Percentiles rank a stretch among this genome's conserved stretches.
These are phyloP conservation scores for Pleurotus djamor DNA, from an alignment of 768 basidiomycete genomes.

Conservation along the genomic window DNA sequence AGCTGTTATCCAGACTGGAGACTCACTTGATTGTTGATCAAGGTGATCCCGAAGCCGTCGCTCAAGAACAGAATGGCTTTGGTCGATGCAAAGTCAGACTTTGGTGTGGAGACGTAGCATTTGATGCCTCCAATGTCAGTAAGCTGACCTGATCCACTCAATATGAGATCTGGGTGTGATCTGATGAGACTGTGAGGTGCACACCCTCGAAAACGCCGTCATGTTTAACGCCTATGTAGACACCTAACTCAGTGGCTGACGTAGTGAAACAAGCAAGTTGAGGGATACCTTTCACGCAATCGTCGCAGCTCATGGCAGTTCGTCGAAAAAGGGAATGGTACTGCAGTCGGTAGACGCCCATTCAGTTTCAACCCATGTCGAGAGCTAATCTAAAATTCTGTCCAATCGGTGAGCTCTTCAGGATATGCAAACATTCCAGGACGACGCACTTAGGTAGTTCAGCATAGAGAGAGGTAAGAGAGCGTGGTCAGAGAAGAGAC, in stretches of 20 bases:
- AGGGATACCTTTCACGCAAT: constrained; percentile 51
- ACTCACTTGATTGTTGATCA: constrained; percentile 43
- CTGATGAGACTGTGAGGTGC: neutral
- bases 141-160: constrained; percentile 30
- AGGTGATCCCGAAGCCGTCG: constrained; percentile 49
- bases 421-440: too few relatives aligned
- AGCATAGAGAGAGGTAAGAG: too few relatives aligned
- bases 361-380: too few relatives aligned
- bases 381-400: too few relatives aligned
- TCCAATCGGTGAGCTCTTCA: too few relatives aligned
- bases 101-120: constrained; percentile 54
- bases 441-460: too few relatives aligned
- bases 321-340: too few relatives aligned
- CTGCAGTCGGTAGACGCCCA: too few relatives aligned
- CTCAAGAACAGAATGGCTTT: constrained; percentile 55
- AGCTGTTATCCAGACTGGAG: neutral
- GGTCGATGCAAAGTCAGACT: constrained; percentile 45
- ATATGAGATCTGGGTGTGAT: constrained; percentile 6
- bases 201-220: constrained; percentile 45
- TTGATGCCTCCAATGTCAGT: constrained; percentile 45
- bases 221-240: constrained; percentile 43
- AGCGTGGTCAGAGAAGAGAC: too few relatives aligned
- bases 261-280: neutral
- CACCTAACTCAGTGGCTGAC: neutral
- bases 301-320: constrained; percentile 45